Evolutionary conservation across 2,329 filamentous ascomycete species (phyloP), one percentile per base, ranked within the genome.

Genomic region (Clonostachys chloroleuca): DNA sequence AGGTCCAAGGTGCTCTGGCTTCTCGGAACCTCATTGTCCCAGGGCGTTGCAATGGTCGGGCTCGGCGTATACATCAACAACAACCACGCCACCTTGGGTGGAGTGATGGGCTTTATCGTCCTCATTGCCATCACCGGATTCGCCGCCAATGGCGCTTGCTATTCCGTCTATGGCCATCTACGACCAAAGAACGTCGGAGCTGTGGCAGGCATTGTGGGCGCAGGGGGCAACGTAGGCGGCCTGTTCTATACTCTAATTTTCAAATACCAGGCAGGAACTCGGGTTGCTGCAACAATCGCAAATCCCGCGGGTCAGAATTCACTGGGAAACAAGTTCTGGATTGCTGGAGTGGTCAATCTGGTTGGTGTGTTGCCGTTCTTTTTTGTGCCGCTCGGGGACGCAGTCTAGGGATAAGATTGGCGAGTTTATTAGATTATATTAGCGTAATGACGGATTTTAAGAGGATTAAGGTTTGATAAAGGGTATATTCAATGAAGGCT

Each of bases 121-220:
- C 78, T 89, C 10, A 78, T 91, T 69, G 89, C 87, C 1, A 77
- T 95, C 61, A 95, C 95, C 70, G 68, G 91, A 40, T 89, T 95
- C 63, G 89, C 87, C 3, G 84, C 84, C 40, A 96, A 96, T 61
- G 92, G 92, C 1, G 84, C 89, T 39, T 94, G 89, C 68, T 96
- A 94, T 65, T 82, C 89, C 0, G 77, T 96, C 6, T 86, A 96
- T 20, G 90, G 91, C 5, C 92, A 96, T 61, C 86, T 95, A 2
- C 87, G 92, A 65, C 89, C 89, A 1, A 78, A 77, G 51, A 88
- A 89, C 50, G 96, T 95, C 64, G 91, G 89, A 13, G 63, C 78
- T 47, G 77, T 96, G 7, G 88, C 86, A 1, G 91, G 91, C 12
- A 72, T 88, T 35, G 86, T 89, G 1, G 92, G 92, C 10, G 90